phyloP scores from a whole-genome alignment of 352 stramenopile species.

The Pythium volutum region DNA sequence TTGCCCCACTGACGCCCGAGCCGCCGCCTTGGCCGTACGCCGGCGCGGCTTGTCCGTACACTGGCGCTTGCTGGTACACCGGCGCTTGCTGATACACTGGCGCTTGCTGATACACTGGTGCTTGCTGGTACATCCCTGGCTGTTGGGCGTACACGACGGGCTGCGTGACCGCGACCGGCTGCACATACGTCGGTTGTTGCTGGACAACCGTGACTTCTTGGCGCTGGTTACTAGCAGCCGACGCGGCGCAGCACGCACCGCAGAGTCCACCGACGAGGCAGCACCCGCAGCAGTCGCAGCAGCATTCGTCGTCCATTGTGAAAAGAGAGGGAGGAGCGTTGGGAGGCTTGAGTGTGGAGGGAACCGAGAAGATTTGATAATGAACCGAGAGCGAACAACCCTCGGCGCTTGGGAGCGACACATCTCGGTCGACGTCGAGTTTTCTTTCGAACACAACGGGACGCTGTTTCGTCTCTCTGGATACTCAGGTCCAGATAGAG shows the following conservation, averaged over 20 bases:
- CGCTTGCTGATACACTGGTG: background rate
- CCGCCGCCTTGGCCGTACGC: background rate
- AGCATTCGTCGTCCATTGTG: background rate
- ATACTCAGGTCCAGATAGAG: no score
- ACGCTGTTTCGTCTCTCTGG: no score
- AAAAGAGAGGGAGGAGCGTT: background rate
- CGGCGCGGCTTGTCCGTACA: background rate
- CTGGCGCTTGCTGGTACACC: no score
- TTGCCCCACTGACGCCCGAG: no score
- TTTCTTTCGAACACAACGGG: no score
- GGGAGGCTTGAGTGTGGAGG: background rate
- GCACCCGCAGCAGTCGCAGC: constrained; percentile 10
- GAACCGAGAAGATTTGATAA: background rate
- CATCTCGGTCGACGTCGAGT: no score
- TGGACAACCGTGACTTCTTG: background rate
- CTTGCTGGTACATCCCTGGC: background rate
- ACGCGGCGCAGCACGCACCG: background rate
- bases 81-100: no score
- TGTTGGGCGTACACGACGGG: background rate
- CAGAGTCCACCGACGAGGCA: constrained; percentile 10
- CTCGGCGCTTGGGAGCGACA: no score
- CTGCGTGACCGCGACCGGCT: constrained; percentile 2
- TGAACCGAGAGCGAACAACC: no score
- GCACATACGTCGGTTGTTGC: constrained; percentile 8
- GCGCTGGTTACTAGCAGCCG: background rate